Evolutionary conservation across 352 stramenopile species (phyloP).

Genomic region (Globisporangium yorkense): DNA sequence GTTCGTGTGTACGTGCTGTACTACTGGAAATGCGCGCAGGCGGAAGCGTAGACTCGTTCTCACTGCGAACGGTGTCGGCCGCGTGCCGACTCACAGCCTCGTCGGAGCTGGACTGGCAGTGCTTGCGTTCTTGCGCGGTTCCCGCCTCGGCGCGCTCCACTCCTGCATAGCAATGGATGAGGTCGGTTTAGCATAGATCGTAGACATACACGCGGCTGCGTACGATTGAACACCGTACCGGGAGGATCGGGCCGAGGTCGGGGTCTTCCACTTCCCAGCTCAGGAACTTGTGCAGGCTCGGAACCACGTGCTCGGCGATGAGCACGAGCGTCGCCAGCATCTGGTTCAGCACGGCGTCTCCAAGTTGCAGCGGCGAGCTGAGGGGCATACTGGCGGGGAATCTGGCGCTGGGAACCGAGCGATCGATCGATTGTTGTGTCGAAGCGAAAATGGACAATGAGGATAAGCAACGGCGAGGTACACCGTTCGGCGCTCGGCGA

Average conservation of each 20-base stretch:
- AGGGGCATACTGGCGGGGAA: no score
- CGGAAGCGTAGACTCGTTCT: no score
- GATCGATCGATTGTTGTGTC: no score
- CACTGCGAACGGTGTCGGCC: no score
- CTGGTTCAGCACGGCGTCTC: constrained; percentile 32
- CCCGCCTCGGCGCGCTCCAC: constrained; percentile 1
- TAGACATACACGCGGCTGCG: no score
- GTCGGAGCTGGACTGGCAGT: not conserved
- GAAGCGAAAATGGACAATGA: no score
- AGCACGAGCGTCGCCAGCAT: constrained; percentile 26
- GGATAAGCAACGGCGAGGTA: no score
- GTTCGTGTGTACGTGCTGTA: no score
- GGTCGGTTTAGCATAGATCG: no score
- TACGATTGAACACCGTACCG: constrained; percentile 2
- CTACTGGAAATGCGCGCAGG: no score
- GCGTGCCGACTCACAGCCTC: not conserved
- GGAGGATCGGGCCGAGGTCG: constrained; percentile 26
- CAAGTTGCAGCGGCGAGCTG: constrained; percentile 14
- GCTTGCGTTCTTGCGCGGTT: not conserved
- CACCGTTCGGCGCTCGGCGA: no score
- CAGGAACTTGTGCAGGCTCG: constrained; percentile 35
- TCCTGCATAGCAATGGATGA: not conserved
- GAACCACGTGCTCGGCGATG: constrained; percentile 38
- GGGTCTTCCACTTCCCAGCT: constrained; percentile 32
- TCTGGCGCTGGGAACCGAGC: no score